Evolutionary conservation across 805 yeast genomes (phyloP).

Genomic region (Suhomyces kilbournensis): DNA sequence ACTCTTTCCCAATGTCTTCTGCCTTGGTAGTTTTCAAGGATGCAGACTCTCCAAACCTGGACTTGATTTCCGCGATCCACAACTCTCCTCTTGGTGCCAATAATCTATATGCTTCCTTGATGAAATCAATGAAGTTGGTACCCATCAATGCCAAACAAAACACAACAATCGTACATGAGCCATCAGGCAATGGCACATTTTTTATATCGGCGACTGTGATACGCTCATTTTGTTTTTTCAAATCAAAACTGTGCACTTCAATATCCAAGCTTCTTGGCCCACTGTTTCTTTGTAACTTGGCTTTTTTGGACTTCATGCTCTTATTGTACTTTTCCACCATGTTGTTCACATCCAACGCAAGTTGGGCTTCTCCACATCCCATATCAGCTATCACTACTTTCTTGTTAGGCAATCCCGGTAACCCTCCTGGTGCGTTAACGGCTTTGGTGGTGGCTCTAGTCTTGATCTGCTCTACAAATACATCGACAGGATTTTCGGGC

Average conservation of each 20-base stretch:
- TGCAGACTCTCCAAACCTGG: constrained; percentile 68
- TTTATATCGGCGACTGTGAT: constrained; percentile 96
- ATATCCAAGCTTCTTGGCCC: constrained; percentile 43
- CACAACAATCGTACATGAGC: constrained; percentile 81
- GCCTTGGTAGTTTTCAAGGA: constrained; percentile 24
- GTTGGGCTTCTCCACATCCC: constrained; percentile 98
- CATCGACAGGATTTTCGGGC: constrained; percentile 99
- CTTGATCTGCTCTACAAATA: constrained; percentile 71
- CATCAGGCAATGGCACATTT: constrained; percentile 79
- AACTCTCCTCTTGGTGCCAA: constrained; percentile 88
- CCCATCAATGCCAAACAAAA: constrained; percentile 97
- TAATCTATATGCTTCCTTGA: constrained; percentile 83
- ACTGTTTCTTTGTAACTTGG: constrained; percentile 14
- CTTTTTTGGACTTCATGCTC: constrained; percentile 17
- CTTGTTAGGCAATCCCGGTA: constrained; percentile 68
- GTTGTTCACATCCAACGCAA: constrained; percentile 62
- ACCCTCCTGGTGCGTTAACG: constrained; percentile 94
- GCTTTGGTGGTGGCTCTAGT: constrained; percentile 52
- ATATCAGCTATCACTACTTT: constrained; percentile 88
- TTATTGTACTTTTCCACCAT: constrained; percentile 39
- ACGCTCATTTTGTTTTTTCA: constrained; percentile 81
- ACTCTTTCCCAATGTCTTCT: constrained; percentile 63
- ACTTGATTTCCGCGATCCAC: constrained; percentile 97
- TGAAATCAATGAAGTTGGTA: constrained; percentile 88
- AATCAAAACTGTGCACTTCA: constrained; percentile 84